These are phyloP conservation scores for Plantago ovata DNA, from an alignment of 257 asterid species.

Conservation along the genomic window DNA sequence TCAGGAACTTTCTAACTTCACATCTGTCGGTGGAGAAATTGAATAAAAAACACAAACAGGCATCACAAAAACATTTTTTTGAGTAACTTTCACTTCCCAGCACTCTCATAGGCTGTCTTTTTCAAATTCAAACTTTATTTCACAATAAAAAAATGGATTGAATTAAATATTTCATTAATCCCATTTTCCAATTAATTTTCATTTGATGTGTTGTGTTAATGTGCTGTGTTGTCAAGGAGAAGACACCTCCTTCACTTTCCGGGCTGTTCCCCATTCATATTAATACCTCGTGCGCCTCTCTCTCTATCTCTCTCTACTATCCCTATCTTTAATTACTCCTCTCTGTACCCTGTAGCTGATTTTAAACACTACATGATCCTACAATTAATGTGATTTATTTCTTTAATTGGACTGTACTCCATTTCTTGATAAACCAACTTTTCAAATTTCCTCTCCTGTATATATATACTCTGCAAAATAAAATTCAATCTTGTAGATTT, in stretches of 20 bases:
- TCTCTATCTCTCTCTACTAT: not conserved
- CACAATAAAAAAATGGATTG: no score
- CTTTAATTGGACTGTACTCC: slow-evolving; percentile 19
- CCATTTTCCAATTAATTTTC: no score
- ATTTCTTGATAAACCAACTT: slow-evolving; percentile 7
- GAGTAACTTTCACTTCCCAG: no score
- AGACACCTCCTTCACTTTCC: slow-evolving; percentile 3
- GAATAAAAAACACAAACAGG: not conserved
- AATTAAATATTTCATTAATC: no score
- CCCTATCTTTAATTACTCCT: no score
- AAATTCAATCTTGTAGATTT: slow-evolving; percentile 7
- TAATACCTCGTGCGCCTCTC: not conserved
- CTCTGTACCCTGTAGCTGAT: not conserved
- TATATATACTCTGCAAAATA: not conserved
- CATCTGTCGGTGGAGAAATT: slow-evolving; percentile 40
- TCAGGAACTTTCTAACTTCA: not conserved
- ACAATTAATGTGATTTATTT: slow-evolving; percentile 10
- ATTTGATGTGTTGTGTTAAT: not conserved
- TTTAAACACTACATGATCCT: not conserved
- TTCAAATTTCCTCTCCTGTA: not conserved
- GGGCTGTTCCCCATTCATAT: slow-evolving; percentile 11
- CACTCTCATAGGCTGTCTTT: no score
- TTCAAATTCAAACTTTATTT: no score
- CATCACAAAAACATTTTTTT: not conserved
- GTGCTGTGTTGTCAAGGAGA: no score